A percentile compares a stretch with the other conserved stretches of the same genome.
phyloP scores from a whole-genome alignment of 2,329 filamentous ascomycete genomes.

The Daldinia sp. region DNA sequence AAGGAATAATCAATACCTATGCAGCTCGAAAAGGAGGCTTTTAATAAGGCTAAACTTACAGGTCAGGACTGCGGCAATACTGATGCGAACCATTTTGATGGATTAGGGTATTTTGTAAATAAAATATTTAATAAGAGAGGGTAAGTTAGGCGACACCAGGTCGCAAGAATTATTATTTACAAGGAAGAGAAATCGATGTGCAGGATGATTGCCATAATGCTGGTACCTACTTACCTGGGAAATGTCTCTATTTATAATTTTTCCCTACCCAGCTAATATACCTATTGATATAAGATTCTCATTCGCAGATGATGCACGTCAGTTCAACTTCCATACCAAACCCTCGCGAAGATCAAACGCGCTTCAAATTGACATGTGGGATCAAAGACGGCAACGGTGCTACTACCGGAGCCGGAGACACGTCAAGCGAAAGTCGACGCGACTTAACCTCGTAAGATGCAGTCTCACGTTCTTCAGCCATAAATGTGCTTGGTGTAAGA shows the following conservation, averaged over 20 bases:
- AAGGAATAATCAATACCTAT: conserved; percentile 21
- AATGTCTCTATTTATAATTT: conserved; percentile 29
- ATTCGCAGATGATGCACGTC: conserved; percentile 1
- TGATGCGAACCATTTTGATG: conserved; percentile 49
- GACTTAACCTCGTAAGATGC: conserved; percentile 11
- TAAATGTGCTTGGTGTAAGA: conserved; percentile 23
- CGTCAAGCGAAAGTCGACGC: conserved; percentile 5
- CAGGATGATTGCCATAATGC: conserved; percentile 4
- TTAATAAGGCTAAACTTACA: conserved; percentile 41
- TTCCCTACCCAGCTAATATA: background rate
- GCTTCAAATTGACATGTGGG: conserved; percentile 7
- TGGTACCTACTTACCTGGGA: background rate
- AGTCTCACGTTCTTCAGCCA: background rate
- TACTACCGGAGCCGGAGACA: background rate
- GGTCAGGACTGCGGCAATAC: conserved; percentile 40
- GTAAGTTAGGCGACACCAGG: conserved; percentile 30
- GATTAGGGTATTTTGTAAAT: background rate
- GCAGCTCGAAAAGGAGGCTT: background rate
- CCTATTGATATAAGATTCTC: background rate
- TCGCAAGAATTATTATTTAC: conserved; percentile 19
- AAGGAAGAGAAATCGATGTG: background rate
- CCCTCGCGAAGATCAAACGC: conserved; percentile 31
- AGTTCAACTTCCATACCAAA: conserved; percentile 17
- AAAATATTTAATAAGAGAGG: background rate
- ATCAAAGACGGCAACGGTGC: background rate